phyloP scores from a whole-genome alignment of 495 filamentous ascomycete species.

The Podospora appendiculata region DNA sequence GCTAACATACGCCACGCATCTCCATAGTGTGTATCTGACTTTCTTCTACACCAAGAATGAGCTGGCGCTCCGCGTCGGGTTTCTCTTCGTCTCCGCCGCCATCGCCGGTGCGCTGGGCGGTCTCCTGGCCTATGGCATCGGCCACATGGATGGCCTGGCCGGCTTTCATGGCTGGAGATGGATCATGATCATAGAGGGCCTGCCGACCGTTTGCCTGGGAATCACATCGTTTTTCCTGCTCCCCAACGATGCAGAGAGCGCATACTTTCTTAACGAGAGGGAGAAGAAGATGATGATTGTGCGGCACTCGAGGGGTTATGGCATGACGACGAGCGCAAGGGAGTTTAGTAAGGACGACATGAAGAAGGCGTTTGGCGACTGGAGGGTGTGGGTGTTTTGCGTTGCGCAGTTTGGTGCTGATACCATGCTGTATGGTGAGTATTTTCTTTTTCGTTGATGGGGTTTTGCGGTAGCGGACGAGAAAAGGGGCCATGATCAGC shows the following conservation, averaged over 20 bases:
- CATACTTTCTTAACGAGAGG: constrained; percentile 51
- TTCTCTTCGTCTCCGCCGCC: constrained; percentile 70
- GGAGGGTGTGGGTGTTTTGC: constrained; percentile 59
- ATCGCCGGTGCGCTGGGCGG: constrained; percentile 72
- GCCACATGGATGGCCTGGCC: constrained; percentile 58
- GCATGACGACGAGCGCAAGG: constrained; percentile 52
- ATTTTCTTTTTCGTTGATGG: background rate
- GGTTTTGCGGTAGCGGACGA: background rate
- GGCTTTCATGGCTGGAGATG: constrained; percentile 57
- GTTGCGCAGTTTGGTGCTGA: constrained; percentile 60
- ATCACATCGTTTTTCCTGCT: constrained; percentile 53
- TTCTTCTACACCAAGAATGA: constrained; percentile 71
- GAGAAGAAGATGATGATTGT: constrained; percentile 46
- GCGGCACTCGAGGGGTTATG: constrained; percentile 42
- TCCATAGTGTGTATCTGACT: constrained; percentile 46
- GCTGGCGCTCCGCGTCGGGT: constrained; percentile 65
- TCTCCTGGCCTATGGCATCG: constrained; percentile 65
- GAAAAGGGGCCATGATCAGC: background rate
- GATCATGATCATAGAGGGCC: constrained; percentile 67
- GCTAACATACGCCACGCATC: background rate
- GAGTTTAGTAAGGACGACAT: constrained; percentile 48
- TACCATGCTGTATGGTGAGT: constrained; percentile 65
- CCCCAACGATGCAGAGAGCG: constrained; percentile 56
- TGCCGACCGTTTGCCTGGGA: constrained; percentile 59
- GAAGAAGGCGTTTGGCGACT: constrained; percentile 46